Evolutionary conservation across 805 yeast genomes (phyloP).

Genomic region (Barnettozyma vustinii): DNA sequence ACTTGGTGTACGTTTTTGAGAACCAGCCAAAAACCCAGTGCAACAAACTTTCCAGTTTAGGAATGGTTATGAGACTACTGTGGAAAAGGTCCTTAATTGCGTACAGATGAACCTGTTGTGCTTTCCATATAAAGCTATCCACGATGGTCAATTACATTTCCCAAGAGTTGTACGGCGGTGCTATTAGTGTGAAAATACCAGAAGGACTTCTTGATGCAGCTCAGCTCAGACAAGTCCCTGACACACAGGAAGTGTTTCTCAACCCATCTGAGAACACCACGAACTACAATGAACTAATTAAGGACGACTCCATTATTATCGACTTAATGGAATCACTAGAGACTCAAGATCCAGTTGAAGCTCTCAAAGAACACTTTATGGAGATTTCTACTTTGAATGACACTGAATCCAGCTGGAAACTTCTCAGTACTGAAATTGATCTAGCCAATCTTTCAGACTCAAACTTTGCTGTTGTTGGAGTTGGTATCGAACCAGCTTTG

Average conservation of each 20-base stretch:
- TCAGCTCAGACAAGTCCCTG: constrained; percentile 76
- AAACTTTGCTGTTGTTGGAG: constrained; percentile 21
- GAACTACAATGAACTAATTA: constrained; percentile 30
- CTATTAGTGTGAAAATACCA: constrained; percentile 58
- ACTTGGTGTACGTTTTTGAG: not conserved
- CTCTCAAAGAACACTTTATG: constrained; percentile 46
- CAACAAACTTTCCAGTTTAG: not conserved
- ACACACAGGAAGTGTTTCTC: constrained; percentile 88
- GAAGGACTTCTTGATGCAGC: constrained; percentile 69
- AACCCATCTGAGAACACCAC: constrained; percentile 30
- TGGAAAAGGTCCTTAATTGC: no score
- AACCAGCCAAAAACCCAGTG: not conserved
- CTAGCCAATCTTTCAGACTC: constrained; percentile 3
- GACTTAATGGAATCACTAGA: constrained; percentile 55
- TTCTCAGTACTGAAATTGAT: constrained; percentile 15
- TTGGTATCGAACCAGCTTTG: constrained; percentile 38
- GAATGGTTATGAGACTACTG: not conserved
- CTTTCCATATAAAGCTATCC: not conserved
- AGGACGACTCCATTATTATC: constrained; percentile 54
- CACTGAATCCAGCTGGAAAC: constrained; percentile 26
- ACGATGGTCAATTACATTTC: constrained; percentile 6
- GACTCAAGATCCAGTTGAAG: constrained; percentile 32
- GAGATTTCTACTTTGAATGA: constrained; percentile 48
- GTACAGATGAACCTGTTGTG: not conserved
- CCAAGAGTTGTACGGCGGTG: constrained; percentile 75